A percentile compares a stretch with the other conserved stretches of the same genome.
phyloP scores from a whole-genome alignment of 2,329 filamentous ascomycete species.

The Venturia nashicola region DNA sequence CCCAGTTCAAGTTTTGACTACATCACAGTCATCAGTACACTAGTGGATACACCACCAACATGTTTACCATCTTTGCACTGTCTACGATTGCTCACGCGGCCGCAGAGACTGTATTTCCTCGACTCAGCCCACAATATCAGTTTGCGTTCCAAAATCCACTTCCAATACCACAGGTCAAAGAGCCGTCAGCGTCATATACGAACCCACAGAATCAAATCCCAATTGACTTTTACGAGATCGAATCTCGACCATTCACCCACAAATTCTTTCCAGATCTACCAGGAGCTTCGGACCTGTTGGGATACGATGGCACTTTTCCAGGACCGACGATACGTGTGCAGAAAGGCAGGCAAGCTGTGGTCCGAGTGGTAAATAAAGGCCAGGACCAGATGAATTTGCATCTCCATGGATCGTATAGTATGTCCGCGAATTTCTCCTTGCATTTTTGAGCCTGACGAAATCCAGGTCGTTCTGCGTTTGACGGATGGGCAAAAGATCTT shows the following conservation, averaged over 20 bases:
- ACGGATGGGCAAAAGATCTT: conserved; percentile 44
- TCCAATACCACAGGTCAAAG: conserved; percentile 4
- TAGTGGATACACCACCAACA: background rate
- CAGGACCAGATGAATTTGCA: conserved; percentile 34
- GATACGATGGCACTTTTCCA: conserved; percentile 40
- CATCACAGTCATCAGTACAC: background rate
- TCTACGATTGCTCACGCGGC: background rate
- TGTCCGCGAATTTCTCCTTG: background rate
- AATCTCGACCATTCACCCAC: conserved; percentile 27
- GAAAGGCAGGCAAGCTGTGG: conserved; percentile 33
- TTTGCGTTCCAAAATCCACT: conserved; percentile 2
- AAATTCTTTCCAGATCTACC: conserved; percentile 32
- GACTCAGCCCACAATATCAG: background rate
- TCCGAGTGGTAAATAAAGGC: conserved; percentile 41
- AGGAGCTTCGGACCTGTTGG: conserved; percentile 26
- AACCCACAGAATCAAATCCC: conserved; percentile 18
- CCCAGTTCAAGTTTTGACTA: background rate
- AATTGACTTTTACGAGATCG: conserved; percentile 36
- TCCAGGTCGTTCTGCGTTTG: conserved; percentile 27
- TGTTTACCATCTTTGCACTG: background rate
- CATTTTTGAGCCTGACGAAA: background rate
- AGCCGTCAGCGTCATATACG: conserved; percentile 1
- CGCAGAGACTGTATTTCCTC: background rate
- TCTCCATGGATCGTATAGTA: conserved; percentile 40
- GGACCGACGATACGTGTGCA: conserved; percentile 30